These are phyloP conservation scores for Podaxis sp. DNA, from an alignment of 768 basidiomycete genomes.

Conservation along the genomic window DNA sequence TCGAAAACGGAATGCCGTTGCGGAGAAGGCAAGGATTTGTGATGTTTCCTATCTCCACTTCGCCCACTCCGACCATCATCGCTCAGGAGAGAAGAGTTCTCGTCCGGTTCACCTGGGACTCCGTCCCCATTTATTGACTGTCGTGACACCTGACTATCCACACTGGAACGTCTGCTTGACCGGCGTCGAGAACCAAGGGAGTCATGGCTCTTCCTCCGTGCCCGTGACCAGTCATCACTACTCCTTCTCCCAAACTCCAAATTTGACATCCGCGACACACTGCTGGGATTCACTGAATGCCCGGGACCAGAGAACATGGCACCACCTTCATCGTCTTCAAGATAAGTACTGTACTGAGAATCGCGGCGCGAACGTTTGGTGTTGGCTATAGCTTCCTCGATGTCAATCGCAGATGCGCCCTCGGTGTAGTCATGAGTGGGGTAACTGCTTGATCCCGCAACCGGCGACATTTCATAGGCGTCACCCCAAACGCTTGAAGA, in stretches of 20 bases:
- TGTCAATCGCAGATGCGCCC: constrained; percentile 77
- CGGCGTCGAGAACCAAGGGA: constrained; percentile 30
- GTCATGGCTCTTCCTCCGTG: constrained; percentile 52
- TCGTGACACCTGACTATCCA: constrained; percentile 43
- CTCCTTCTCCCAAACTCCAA: constrained; percentile 54
- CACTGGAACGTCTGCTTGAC: constrained; percentile 44
- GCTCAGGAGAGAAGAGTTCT: constrained; percentile 26
- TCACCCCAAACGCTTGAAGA: constrained; percentile 21
- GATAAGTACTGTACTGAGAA: constrained; percentile 61
- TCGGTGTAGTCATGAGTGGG: constrained; percentile 75
- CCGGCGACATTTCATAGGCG: constrained; percentile 41
- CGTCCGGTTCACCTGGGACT: constrained; percentile 27
- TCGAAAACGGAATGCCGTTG: constrained; percentile 53
- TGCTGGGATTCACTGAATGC: constrained; percentile 71
- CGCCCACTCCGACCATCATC: constrained; percentile 26
- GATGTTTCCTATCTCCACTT: constrained; percentile 20
- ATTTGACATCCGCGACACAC: constrained; percentile 77
- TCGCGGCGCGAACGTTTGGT: constrained; percentile 57
- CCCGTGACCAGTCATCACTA: constrained; percentile 53
- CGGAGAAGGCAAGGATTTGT: constrained; percentile 35
- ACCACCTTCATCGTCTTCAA: constrained; percentile 60
- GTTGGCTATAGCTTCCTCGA: constrained; percentile 57
- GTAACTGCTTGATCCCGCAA: constrained; percentile 34
- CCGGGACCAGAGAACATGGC: constrained; percentile 79
- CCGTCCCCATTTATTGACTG: constrained; percentile 38